phyloP scores from a whole-genome alignment of 2,329 filamentous ascomycete species.

The Alternaria viburni region DNA sequence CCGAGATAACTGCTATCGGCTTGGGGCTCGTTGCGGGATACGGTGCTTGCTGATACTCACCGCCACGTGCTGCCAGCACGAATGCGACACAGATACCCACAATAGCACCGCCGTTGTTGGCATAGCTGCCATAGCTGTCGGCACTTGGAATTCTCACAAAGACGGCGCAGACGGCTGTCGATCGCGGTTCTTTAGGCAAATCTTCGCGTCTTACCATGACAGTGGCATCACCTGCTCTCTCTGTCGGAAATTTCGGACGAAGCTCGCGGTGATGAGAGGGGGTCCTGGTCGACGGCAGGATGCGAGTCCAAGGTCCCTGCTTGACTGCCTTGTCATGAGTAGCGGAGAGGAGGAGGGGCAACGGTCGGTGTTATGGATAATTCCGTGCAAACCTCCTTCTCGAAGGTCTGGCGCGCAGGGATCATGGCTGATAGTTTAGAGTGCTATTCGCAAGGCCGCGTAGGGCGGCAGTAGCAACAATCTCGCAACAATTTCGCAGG shows the following conservation, averaged over 20 bases:
- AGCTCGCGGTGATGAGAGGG: conserved; percentile 1
- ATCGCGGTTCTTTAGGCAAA: conserved; percentile 3
- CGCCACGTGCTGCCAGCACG: conserved; percentile 4
- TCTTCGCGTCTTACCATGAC: neutral
- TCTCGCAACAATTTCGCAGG: conserved; percentile 1
- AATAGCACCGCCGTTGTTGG: conserved; percentile 16
- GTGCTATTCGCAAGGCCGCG: conserved; percentile 18
- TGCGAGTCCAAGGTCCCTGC: conserved; percentile 14
- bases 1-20: neutral
- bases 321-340: conserved; percentile 11
- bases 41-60: conserved; percentile 11
- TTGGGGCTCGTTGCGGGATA: neutral
- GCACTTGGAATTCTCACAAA: conserved; percentile 5
- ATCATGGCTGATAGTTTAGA: conserved; percentile 21
- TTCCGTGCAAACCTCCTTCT: conserved; percentile 29
- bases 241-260: conserved; percentile 8
- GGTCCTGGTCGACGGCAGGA: conserved; percentile 15
- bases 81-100: conserved; percentile 17
- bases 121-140: conserved; percentile 3
- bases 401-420: conserved; percentile 25
- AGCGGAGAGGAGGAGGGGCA: conserved; percentile 15
- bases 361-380: conserved; percentile 24
- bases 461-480: conserved; percentile 15
- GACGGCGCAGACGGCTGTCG: conserved; percentile 7
- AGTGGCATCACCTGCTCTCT: neutral